A percentile compares a stretch with the other conserved stretches of the same genome.
phyloP scores from a whole-genome alignment of 2,329 filamentous ascomycete species.

The Trichoderma lentiforme region DNA sequence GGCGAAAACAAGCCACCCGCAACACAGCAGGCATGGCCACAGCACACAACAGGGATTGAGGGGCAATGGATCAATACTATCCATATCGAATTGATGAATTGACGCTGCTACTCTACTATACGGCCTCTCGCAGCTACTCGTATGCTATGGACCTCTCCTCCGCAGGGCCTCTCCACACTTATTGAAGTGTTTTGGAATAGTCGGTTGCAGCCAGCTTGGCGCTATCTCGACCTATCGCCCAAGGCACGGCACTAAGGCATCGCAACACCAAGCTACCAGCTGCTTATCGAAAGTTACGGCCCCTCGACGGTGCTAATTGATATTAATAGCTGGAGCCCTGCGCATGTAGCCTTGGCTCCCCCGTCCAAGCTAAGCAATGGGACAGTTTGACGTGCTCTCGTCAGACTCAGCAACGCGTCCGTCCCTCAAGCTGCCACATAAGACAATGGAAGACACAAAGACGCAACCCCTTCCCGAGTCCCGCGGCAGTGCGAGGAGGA shows the following conservation, averaged over 20 bases:
- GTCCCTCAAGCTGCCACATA: constrained; percentile 10
- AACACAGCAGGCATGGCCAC: background rate
- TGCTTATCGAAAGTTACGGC: background rate
- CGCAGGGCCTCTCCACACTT: background rate
- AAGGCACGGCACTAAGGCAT: background rate
- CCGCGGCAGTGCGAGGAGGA: background rate
- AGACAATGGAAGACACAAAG: background rate
- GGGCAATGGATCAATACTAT: background rate
- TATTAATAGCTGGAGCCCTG: constrained; percentile 2
- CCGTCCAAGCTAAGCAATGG: background rate
- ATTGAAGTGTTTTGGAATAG: background rate
- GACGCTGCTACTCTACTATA: background rate
- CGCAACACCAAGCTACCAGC: background rate
- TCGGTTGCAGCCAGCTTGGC: background rate
- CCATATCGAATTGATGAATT: background rate
- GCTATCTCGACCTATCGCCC: background rate
- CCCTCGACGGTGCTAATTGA: background rate
- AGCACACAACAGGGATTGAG: background rate
- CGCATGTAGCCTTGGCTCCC: background rate
- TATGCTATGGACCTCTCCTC: background rate
- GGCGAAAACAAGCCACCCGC: constrained; percentile 13
- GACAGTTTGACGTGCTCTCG: background rate
- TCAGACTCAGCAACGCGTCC: constrained; percentile 12
- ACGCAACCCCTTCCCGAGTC: background rate
- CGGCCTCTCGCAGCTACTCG: background rate